Evolutionary conservation across 768 basidiomycete genomes (phyloP), one percentile per base, ranked within the genome.

Genomic region (Lentinula boryana): DNA sequence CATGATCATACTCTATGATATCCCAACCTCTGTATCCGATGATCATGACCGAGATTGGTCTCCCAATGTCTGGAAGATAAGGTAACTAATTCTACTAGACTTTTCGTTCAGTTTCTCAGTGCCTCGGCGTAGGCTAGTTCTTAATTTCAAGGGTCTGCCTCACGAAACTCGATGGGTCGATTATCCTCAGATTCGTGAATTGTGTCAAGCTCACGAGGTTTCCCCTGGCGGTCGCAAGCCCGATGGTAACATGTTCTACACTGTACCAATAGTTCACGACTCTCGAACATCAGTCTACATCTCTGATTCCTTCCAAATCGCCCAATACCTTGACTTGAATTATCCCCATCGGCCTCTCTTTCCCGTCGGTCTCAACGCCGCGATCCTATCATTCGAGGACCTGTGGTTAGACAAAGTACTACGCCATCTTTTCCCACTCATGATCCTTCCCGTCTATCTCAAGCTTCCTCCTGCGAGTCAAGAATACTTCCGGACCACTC

Each of bases 141-240:
- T 75, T n/a, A 73, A 73, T 53, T 69, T 63, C 63, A 72, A 72
- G 53, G 67, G 70, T 15, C 43, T 81, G 27, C 69, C 72, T 8
- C 74, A 76, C 70, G 68, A 67, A 54, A 80, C 80, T 2, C 69
- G 71, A 57, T 80, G 78, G 77, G 68, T 80, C 21, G 77, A 79
- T 57, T 77, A 69, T 64, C 73, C 77, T 15, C 74, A 80, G 61
- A 77, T 81, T 36, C 73, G 69, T 33, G 36, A 67, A 0, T 58
- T 72, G 18, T 70, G 71, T 48, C 74, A 69, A 31, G 64, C 67
- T 46, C 66, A 75, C 8, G 72, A 73, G 13, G 71, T 74, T 10
- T 61, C 67, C 8, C 60, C 78, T 21, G 77, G 72, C 3, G 35
- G 63, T 15, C 65, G 60, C 54, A 66, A 71, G 18, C 51, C 21